Evolutionary conservation across 371 early-diverging fungal genomes (phyloP), one percentile per base, ranked within the genome.

Genomic region (Chytridium lagenaria): DNA sequence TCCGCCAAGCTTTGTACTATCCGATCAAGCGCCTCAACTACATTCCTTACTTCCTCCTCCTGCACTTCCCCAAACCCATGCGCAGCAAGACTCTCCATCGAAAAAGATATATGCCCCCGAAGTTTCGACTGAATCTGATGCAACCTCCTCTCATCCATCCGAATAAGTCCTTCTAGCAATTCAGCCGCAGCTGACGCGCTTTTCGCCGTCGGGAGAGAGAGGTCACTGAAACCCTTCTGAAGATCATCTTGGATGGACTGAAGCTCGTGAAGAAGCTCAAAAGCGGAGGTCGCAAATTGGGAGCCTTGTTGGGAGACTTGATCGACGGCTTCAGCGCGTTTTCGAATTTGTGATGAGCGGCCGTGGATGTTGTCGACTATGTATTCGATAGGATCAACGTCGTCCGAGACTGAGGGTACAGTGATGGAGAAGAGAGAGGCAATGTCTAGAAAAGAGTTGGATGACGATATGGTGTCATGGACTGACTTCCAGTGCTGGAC

Each of bases 291-390:
- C 2, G 19, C 33, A 16, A 61, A 61, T 5, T 31, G 12, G 15
- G 33, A 5, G 19, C 15, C 63, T 5, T 31, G 10, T 23, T 38
- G 63, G 15, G 33, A 5, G 12, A 23, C 36, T 38, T 61, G 36
- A 34, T 52, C 52, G 39, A 68, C 28, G 23, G 31, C 12, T 2
- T 51, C 52, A 15, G 52, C 68, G 10, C 55, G 68, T 12, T 30
- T 5, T 10, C 50, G 28, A 22, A 68, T 26, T 50, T 68, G 68
- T 2, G 68, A 22, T 10, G 34, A 68, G 16, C 52, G 68, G 37
- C 52, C 28, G 10, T 40, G 50, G 52, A 68, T 22, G 33, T 15
- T 28, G 31, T 67, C 67, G 44, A 50, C 23, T 15, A 68, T 1
- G 30, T 22, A 68, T 5, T 50, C 55, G 52, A 33, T 23, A 3